Percentiles rank a stretch among this genome's conserved stretches.
These are phyloP conservation scores for Cocos nucifera DNA, from an alignment of 176 grass and related monocot genomes.

Conservation along the genomic window DNA sequence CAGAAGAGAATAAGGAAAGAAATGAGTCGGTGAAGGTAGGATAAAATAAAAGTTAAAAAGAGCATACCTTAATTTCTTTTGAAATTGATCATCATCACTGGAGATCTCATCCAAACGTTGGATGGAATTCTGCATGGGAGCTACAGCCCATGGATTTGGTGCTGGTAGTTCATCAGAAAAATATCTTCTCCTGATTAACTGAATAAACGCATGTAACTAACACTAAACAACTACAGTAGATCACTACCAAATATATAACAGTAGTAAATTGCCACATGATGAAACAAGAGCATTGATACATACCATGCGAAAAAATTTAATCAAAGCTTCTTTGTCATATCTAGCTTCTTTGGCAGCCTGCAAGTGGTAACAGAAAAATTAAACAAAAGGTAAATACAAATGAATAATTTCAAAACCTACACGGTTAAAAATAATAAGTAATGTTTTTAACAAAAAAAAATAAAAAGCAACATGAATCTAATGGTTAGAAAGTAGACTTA, in stretches of 20 bases:
- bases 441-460: no score
- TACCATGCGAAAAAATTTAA: slow-evolving; percentile 94
- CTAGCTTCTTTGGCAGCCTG: slow-evolving; percentile 89
- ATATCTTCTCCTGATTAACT: slow-evolving; percentile 98
- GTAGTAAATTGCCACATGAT: slow-evolving; percentile 1
- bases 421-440: no score
- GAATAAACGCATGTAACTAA: slow-evolving; percentile 16
- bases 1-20: no score
- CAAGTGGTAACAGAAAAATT: not conserved
- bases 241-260: slow-evolving; percentile 15
- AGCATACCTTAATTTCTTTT: slow-evolving; percentile 48
- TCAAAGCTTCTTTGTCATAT: slow-evolving; percentile 46
- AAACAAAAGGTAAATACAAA: no score
- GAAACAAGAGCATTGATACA: slow-evolving; percentile 22
- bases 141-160: slow-evolving; percentile 55
- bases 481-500: no score
- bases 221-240: slow-evolving; percentile 5
- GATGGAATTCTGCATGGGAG: slow-evolving; percentile 38
- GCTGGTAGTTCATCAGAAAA: slow-evolving; percentile 77
- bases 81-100: slow-evolving; percentile 68
- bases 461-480: no score
- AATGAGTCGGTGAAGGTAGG: no score
- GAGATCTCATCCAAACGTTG: slow-evolving; percentile 40
- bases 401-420: no score
- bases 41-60: not conserved